phyloP scores from a whole-genome alignment of 768 basidiomycete genomes.

The Pholiota conissans region DNA sequence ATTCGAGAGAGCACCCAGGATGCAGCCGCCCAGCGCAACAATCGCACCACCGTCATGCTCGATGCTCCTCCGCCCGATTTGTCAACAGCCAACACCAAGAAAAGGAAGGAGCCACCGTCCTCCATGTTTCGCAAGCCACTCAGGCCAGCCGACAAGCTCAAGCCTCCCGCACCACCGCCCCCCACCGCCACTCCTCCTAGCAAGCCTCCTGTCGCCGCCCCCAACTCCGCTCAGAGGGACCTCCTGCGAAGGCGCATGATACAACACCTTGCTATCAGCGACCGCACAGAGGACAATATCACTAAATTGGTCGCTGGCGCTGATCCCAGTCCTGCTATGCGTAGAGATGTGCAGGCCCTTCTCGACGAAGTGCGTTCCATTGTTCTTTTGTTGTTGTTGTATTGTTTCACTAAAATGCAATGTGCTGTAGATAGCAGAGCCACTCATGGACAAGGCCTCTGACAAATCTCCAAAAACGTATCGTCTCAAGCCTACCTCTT shows the following conservation, averaged over 20 bases:
- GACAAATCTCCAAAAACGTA: conserved; percentile 42
- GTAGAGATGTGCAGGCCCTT: conserved; percentile 45
- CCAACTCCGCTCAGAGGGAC: conserved; percentile 8
- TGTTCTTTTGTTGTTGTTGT: background rate
- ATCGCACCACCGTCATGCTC: conserved; percentile 49
- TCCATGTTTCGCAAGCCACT: conserved; percentile 40
- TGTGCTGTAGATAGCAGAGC: conserved; percentile 51
- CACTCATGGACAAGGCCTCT: conserved; percentile 32
- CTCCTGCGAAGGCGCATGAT: conserved; percentile 43
- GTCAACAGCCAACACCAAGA: conserved; percentile 34
- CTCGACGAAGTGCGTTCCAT: conserved; percentile 45
- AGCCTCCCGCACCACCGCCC: background rate
- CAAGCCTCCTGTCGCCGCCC: conserved; percentile 15
- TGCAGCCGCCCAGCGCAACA: conserved; percentile 41
- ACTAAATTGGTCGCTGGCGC: conserved; percentile 47
- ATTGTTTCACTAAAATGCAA: background rate
- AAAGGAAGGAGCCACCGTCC: conserved; percentile 32
- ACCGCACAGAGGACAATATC: conserved; percentile 51
- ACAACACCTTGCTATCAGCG: conserved; percentile 48
- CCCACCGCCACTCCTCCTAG: background rate
- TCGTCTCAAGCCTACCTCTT: conserved; percentile 54
- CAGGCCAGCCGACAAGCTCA: conserved; percentile 29
- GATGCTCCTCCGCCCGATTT: conserved; percentile 45
- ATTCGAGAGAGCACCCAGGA: conserved; percentile 46
- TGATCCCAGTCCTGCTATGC: conserved; percentile 30